Conservation (phyloP, 768 basidiomycete species). For the Lactarius sp. region DNA sequence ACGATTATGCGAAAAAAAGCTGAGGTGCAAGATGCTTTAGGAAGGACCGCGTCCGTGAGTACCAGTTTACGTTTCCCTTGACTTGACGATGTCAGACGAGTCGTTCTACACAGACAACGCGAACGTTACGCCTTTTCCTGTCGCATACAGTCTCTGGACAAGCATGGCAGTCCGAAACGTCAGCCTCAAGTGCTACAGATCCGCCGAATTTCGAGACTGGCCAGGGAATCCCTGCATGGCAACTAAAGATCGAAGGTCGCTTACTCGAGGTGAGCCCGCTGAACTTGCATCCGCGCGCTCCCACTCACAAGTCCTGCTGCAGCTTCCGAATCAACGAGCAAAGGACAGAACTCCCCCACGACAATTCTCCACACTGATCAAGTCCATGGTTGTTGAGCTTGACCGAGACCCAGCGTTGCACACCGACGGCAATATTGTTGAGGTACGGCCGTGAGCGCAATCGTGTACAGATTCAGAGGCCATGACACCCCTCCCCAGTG, state of each 20-base stretch:
- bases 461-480: neutral
- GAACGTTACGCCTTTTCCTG: conserved; percentile 80
- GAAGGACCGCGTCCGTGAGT: conserved; percentile 63
- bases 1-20: conserved; percentile 86
- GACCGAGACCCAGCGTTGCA: conserved; percentile 80
- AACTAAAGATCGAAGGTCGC: conserved; percentile 81
- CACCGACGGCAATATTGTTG: conserved; percentile 83
- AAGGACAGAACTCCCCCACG: conserved; percentile 58
- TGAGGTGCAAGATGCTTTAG: conserved; percentile 87
- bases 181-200: conserved; percentile 36
- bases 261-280: conserved; percentile 61
- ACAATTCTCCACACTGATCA: conserved; percentile 84
- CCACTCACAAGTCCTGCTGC: neutral
- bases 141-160: conserved; percentile 86
- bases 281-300: neutral
- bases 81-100: neutral
- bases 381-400: conserved; percentile 79
- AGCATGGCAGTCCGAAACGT: conserved; percentile 64
- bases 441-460: conserved; percentile 47
- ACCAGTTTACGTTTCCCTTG: neutral
- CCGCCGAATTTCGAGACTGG: conserved; percentile 71
- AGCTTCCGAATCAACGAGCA: conserved; percentile 59
- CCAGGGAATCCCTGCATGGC: conserved; percentile 87
- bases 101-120: conserved; percentile 55
- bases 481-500: conserved; percentile 41